phyloP scores from a whole-genome alignment of 176 grass and related monocot species.

The Miscanthus lutarioriparius region DNA sequence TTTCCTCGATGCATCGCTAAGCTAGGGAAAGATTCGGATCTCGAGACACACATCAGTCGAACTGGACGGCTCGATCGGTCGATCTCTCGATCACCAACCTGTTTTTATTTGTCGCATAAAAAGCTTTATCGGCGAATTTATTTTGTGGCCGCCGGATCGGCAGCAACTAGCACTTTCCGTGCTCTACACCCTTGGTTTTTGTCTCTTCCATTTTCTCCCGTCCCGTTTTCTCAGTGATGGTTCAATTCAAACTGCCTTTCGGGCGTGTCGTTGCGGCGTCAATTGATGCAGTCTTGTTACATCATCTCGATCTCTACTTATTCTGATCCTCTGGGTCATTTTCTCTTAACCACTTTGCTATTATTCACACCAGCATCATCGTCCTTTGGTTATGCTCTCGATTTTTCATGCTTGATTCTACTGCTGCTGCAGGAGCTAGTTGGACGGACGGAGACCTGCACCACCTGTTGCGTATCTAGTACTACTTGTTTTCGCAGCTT shows the following conservation, averaged over 20 bases:
- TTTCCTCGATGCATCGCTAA: slow-evolving; percentile 39
- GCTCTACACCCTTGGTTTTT: slow-evolving; percentile 24
- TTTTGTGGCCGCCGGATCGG: not conserved
- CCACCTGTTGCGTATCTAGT: slow-evolving; percentile 3
- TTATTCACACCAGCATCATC: not conserved
- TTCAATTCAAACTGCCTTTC: slow-evolving; percentile 50
- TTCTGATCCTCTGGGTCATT: slow-evolving; percentile 18
- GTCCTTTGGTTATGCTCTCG: not conserved
- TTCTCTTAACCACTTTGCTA: slow-evolving; percentile 51
- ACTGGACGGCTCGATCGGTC: not conserved
- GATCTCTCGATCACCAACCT: slow-evolving; percentile 13
- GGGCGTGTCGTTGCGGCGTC: slow-evolving; percentile 25
- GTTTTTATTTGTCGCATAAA: slow-evolving; percentile 6
- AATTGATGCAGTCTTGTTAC: slow-evolving; percentile 26
- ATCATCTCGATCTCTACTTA: not conserved
- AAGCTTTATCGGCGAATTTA: slow-evolving; percentile 3
- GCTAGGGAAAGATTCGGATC: slow-evolving; percentile 29
- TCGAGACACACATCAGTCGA: slow-evolving; percentile 8
- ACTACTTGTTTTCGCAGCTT: not conserved
- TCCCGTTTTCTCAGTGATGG: not conserved
- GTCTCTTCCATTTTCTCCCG: not conserved
- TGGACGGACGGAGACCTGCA: slow-evolving; percentile 36
- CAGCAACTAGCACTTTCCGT: slow-evolving; percentile 35
- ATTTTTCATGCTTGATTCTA: not conserved
- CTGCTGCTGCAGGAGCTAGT: slow-evolving; percentile 1